These are phyloP conservation scores for Wolfiporia cocos DNA, from an alignment of 1,284 basidiomycete species.

Conservation along the genomic window DNA sequence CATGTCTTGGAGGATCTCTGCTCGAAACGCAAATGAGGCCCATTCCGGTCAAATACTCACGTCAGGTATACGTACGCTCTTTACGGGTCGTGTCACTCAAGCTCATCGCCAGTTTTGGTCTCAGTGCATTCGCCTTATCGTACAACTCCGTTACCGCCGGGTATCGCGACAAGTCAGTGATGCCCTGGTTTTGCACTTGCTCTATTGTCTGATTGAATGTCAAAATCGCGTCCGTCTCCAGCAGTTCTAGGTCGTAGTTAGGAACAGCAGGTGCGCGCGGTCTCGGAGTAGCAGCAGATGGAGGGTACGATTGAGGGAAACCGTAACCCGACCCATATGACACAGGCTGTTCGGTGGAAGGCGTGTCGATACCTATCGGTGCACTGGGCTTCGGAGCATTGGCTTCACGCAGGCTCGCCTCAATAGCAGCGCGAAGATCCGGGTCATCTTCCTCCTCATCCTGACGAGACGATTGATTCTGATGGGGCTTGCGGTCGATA, in stretches of 20 bases:
- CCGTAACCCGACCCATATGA: constrained; percentile 29
- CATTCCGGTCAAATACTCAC: neutral
- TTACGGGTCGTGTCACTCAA: constrained; percentile 85
- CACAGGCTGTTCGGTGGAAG: constrained; percentile 37
- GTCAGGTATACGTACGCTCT: constrained; percentile 44
- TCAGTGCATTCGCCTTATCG: constrained; percentile 75
- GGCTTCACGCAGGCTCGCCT: constrained; percentile 87
- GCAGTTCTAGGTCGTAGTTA: constrained; percentile 71
- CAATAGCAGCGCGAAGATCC: constrained; percentile 91
- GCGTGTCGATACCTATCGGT: constrained; percentile 54
- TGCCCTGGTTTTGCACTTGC: constrained; percentile 75
- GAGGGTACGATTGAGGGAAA: constrained; percentile 27
- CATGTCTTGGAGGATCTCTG: constrained; percentile 88
- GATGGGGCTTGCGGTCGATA: constrained; percentile 37
- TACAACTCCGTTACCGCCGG: constrained; percentile 81
- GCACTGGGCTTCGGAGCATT: constrained; percentile 77
- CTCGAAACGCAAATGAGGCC: constrained; percentile 6
- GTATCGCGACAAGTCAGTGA: constrained; percentile 71
- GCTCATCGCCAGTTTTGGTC: constrained; percentile 81
- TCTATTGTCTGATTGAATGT: constrained; percentile 89
- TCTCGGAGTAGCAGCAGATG: constrained; percentile 35
- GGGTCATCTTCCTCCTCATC: constrained; percentile 87
- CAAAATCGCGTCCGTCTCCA: constrained; percentile 80
- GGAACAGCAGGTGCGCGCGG: constrained; percentile 49
- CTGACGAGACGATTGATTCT: constrained; percentile 34